A percentile compares a stretch with the other conserved stretches of the same genome.
phyloP scores from a whole-genome alignment of 2,329 filamentous ascomycete species.

The Calycina herbarum region DNA sequence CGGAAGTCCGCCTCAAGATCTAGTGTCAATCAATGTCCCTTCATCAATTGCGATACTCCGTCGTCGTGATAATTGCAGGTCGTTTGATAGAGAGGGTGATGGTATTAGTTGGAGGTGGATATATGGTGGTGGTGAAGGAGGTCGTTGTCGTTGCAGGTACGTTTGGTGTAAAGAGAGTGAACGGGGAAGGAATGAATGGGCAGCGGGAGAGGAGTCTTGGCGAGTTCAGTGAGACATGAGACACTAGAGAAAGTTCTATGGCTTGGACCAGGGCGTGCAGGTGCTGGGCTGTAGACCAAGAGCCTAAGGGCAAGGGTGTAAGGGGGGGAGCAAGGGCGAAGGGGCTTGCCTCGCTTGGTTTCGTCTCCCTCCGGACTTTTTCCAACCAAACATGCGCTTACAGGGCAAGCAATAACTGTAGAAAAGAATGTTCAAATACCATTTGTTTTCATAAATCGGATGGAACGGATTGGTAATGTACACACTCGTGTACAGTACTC shows the following conservation, averaged over 20 bases:
- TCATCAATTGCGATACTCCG: slow-evolving; percentile 21
- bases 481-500: background rate
- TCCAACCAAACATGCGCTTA: background rate
- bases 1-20: slow-evolving; percentile 21
- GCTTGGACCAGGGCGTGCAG: background rate
- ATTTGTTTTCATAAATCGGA: too few relatives aligned
- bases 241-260: background rate
- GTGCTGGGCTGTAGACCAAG: background rate
- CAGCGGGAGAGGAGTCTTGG: background rate
- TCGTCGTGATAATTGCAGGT: background rate
- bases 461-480: background rate
- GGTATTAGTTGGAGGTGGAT: background rate
- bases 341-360: background rate
- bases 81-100: background rate
- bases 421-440: too few relatives aligned
- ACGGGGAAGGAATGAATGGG: background rate
- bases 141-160: background rate
- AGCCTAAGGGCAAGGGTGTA: background rate
- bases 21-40: slow-evolving; percentile 16
- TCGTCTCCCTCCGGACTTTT: slow-evolving; percentile 1
- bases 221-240: background rate
- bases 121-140: background rate
- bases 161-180: background rate
- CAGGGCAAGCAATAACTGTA: too few relatives aligned
- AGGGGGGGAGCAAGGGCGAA: background rate